Percentiles rank a stretch among this genome's conserved stretches.
Evolutionary conservation across 1,139 yeast species (phyloP).

Genomic region (Magnusiomyces ingens): DNA sequence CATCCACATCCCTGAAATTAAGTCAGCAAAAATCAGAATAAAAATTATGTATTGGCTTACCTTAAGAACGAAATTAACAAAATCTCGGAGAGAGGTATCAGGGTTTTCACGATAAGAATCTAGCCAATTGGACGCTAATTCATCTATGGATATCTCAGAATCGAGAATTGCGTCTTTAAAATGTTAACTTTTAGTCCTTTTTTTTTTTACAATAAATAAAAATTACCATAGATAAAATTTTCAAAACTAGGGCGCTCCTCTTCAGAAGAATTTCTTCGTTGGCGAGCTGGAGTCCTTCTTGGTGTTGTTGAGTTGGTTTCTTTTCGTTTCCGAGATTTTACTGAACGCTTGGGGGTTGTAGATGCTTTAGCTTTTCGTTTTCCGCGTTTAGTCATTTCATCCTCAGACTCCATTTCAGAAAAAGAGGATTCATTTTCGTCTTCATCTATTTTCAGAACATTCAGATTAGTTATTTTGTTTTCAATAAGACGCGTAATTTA

Average conservation of each 20-base stretch:
- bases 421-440: too few relatives aligned
- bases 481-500: too few relatives aligned
- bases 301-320: too few relatives aligned
- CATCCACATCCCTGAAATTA: constrained; percentile 35
- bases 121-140: constrained; percentile 65
- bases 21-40: not conserved
- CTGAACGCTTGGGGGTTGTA: too few relatives aligned
- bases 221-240: constrained; percentile 13
- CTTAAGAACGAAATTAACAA: constrained; percentile 64
- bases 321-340: too few relatives aligned
- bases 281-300: not conserved
- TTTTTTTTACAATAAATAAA: not conserved
- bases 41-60: constrained; percentile 6
- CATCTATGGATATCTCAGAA: constrained; percentile 48
- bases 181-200: not conserved
- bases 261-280: not conserved
- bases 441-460: too few relatives aligned
- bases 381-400: too few relatives aligned
- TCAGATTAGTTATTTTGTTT: too few relatives aligned
- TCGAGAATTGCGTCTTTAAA: constrained; percentile 25
- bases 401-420: too few relatives aligned
- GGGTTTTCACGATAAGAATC: constrained; percentile 44
- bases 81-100: constrained; percentile 47
- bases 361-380: too few relatives aligned
- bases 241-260: constrained; percentile 13